These are phyloP conservation scores for Chrysosphaeria jannelii DNA, from an alignment of 2,329 filamentous ascomycete genomes.

Conservation along the genomic window DNA sequence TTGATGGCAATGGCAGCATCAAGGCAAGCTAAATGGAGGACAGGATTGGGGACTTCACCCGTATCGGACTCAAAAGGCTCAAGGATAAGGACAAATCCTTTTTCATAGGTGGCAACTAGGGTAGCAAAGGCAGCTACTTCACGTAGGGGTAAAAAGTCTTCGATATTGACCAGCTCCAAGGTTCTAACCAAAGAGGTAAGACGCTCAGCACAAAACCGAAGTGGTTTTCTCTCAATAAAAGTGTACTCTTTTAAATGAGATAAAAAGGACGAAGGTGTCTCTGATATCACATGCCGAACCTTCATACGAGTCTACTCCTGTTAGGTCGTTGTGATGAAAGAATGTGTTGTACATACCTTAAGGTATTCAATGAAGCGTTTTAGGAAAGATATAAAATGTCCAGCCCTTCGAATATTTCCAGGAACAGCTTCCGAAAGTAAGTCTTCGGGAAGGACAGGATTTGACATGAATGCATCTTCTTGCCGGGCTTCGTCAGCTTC, in stretches of 20 bases:
- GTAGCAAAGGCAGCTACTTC: constrained; percentile 96
- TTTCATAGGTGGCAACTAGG: constrained; percentile 85
- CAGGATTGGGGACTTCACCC: constrained; percentile 80
- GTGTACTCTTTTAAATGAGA: constrained; percentile 83
- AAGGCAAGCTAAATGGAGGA: constrained; percentile 89
- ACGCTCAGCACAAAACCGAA: constrained; percentile 82
- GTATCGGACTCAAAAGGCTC: constrained; percentile 91
- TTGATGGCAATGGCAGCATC: constrained; percentile 96
- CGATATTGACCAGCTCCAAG: constrained; percentile 84
- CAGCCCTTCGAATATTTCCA: constrained; percentile 81
- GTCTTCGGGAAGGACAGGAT: constrained; percentile 64
- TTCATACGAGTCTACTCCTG: constrained; percentile 76
- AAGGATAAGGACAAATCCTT: constrained; percentile 82
- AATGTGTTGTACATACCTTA: constrained; percentile 27
- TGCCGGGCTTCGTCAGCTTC: constrained; percentile 70
- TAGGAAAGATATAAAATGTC: constrained; percentile 84
- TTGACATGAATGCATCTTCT: constrained; percentile 92
- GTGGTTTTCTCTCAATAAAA: constrained; percentile 87
- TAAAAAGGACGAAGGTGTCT: constrained; percentile 82
- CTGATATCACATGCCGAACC: constrained; percentile 85
- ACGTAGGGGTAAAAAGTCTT: constrained; percentile 89
- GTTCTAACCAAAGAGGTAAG: constrained; percentile 84
- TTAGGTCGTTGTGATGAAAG: not conserved
- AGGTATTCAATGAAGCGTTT: constrained; percentile 95
- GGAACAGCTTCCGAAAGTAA: constrained; percentile 85